A percentile compares a stretch with the other conserved stretches of the same genome.
phyloP scores from a whole-genome alignment of 1,284 basidiomycete genomes.

The Chiua sp. region DNA sequence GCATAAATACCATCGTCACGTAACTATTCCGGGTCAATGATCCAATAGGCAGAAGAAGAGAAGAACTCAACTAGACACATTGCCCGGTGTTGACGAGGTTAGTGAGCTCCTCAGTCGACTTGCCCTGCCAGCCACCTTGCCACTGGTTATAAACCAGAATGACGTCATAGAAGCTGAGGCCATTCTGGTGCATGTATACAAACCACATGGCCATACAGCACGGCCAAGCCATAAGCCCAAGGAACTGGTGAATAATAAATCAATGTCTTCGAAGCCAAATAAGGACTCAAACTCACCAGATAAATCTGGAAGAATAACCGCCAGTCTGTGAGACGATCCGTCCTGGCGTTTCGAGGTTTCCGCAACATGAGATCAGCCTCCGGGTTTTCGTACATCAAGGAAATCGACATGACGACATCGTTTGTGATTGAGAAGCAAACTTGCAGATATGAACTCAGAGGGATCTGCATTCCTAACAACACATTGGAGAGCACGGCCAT shows the following conservation, averaged over 20 bases:
- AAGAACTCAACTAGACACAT: slow-evolving; percentile 48
- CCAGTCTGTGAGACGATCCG: slow-evolving; percentile 52
- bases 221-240: slow-evolving; percentile 53
- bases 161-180: slow-evolving; percentile 43
- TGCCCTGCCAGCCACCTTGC: slow-evolving; percentile 40
- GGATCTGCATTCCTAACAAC: slow-evolving; percentile 45
- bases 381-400: slow-evolving; percentile 45
- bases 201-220: slow-evolving; percentile 50
- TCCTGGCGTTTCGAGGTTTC: slow-evolving; percentile 67
- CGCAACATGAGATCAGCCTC: slow-evolving; percentile 57
- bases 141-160: slow-evolving; percentile 47
- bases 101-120: slow-evolving; percentile 30
- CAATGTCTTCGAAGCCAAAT: slow-evolving; percentile 3
- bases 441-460: slow-evolving; percentile 49
- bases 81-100: slow-evolving; percentile 42
- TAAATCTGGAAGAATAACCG: slow-evolving; percentile 40
- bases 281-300: slow-evolving; percentile 19
- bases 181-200: slow-evolving; percentile 42
- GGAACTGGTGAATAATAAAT: slow-evolving; percentile 38
- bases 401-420: slow-evolving; percentile 44
- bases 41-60: slow-evolving; percentile 18
- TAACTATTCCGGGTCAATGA: slow-evolving; percentile 38
- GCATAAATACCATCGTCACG: slow-evolving; percentile 46
- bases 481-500: slow-evolving; percentile 42
- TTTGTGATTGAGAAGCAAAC: slow-evolving; percentile 48